Percentiles rank a stretch among this genome's conserved stretches.
These are phyloP conservation scores for Colletotrichum sp. DNA, from an alignment of 2,329 filamentous ascomycete species.

Conservation along the genomic window DNA sequence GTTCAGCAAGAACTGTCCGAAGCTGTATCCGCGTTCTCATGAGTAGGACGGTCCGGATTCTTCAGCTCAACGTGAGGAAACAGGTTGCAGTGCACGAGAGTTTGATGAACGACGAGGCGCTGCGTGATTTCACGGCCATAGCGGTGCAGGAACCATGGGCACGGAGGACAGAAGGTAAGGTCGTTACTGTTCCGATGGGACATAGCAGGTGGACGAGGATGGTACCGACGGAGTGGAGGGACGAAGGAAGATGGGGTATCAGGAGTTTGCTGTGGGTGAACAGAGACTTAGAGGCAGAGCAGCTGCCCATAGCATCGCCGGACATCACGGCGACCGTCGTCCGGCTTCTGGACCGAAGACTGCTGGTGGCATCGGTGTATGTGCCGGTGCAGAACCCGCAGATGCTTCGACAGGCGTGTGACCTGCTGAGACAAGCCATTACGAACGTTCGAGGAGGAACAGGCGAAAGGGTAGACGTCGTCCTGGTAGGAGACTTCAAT, in stretches of 20 bases:
- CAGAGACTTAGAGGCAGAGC: neutral
- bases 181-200: slow-evolving; percentile 23
- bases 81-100: slow-evolving; percentile 20
- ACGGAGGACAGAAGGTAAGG: slow-evolving; percentile 11
- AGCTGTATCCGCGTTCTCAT: slow-evolving; percentile 24
- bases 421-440: too few species aligned
- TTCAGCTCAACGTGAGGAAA: slow-evolving; percentile 24
- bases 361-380: too few species aligned
- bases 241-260: slow-evolving; percentile 4
- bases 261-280: neutral
- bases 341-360: too few species aligned
- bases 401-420: too few species aligned
- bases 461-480: too few species aligned
- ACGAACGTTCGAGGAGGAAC: too few species aligned
- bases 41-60: slow-evolving; percentile 22
- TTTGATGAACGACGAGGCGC: slow-evolving; percentile 24
- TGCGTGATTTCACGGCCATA: slow-evolving; percentile 18
- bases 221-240: neutral
- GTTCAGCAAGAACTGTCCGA: slow-evolving; percentile 26
- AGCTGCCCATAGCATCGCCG: too few species aligned
- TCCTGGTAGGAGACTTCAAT: too few species aligned
- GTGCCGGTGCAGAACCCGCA: too few species aligned
- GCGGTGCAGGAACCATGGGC: slow-evolving; percentile 23
- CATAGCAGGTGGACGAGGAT: slow-evolving; percentile 24
- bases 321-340: too few species aligned